Conservation (phyloP, 345 rosid species). For the Euphorbia pulcherrima region DNA sequence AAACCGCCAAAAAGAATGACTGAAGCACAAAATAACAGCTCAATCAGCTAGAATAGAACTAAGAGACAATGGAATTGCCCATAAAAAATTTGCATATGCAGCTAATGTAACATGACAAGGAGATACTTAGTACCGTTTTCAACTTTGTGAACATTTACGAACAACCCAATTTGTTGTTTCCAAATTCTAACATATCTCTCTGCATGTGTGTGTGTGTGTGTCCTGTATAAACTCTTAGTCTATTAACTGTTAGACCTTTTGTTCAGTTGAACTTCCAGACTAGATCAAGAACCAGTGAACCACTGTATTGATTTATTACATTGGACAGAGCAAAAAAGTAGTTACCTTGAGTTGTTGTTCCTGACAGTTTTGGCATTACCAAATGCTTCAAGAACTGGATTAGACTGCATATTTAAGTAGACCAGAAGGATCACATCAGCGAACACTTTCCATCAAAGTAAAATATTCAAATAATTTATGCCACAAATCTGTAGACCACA, state of each 20-base stretch:
- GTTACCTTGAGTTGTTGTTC: conserved; percentile 94
- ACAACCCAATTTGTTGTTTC: not conserved
- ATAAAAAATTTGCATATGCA: not conserved
- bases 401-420: conserved; percentile 60
- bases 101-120: not conserved
- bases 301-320: not conserved
- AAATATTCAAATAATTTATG: conserved; percentile 1
- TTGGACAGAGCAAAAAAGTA: conserved; percentile 1
- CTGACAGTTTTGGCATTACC: conserved; percentile 98
- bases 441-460: conserved; percentile 16
- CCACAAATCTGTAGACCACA: conserved; percentile 2
- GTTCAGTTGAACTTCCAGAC: conserved; percentile 5
- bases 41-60: not conserved
- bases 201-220: not conserved
- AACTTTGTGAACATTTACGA: not conserved
- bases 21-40: not conserved
- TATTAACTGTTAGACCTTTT: not conserved
- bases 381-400: conserved; percentile 99
- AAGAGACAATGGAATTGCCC: not conserved
- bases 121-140: not conserved
- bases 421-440: conserved; percentile 27
- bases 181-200: not conserved
- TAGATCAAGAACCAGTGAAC: not conserved
- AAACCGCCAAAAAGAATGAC: not conserved
- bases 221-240: conserved; percentile 6